These are phyloP conservation scores for Metschnikowia arizonensis DNA, from an alignment of 805 yeast genomes.

Conservation along the genomic window DNA sequence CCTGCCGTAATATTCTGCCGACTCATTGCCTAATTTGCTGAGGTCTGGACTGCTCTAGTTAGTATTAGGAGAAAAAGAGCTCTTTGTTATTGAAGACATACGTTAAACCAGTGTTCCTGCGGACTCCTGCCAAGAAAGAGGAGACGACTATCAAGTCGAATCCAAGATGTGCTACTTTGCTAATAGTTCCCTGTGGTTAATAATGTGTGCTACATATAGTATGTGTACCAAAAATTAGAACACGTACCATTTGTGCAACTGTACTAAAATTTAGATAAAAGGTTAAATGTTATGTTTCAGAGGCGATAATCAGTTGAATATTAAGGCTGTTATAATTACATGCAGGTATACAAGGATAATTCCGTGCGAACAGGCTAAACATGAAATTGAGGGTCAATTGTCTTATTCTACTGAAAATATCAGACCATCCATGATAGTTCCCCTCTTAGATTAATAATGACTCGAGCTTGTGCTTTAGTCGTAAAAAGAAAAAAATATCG, in stretches of 20 bases:
- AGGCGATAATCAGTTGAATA: neutral
- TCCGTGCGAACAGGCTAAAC: neutral
- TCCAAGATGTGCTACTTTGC: slow-evolving; percentile 51
- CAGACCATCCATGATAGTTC: neutral
- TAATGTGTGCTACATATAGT: neutral
- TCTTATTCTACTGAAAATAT: neutral
- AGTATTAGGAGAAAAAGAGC: neutral
- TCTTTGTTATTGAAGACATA: slow-evolving; percentile 9
- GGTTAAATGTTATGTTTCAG: neutral
- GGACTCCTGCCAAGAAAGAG: slow-evolving; percentile 48
- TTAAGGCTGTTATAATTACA: neutral
- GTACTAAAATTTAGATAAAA: neutral
- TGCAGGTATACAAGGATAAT: neutral
- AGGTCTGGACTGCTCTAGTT: slow-evolving; percentile 39
- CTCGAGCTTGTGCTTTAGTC: neutral
- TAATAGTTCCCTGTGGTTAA: slow-evolving; percentile 19
- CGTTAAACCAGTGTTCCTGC: slow-evolving; percentile 64
- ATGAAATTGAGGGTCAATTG: neutral
- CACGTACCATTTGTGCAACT: neutral
- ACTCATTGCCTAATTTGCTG: slow-evolving; percentile 40
- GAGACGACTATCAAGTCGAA: slow-evolving; percentile 61
- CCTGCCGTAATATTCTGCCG: slow-evolving; percentile 47
- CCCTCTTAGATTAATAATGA: no score
- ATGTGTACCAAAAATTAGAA: neutral
- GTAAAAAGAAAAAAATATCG: neutral